Conservation (phyloP, 1,284 basidiomycete species). For the Malassezia japonica region DNA sequence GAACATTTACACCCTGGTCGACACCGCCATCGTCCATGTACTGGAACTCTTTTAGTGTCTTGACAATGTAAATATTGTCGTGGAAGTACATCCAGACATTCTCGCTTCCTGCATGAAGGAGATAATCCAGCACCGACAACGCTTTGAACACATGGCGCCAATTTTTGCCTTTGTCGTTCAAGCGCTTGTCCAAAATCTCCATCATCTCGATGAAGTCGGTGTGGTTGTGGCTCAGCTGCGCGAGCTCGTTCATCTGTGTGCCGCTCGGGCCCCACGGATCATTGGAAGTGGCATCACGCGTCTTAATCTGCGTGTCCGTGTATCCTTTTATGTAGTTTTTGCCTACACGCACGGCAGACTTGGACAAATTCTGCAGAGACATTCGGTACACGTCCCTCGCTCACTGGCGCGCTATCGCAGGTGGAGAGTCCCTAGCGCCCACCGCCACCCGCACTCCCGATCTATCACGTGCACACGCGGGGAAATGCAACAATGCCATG, state of each 20-base stretch:
- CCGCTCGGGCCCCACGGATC: conserved; percentile 98
- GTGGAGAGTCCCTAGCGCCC: too few relatives aligned
- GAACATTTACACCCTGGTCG: conserved; percentile 91
- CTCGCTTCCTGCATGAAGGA: conserved; percentile 90
- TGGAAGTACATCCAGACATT: conserved; percentile 96
- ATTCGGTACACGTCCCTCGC: too few relatives aligned
- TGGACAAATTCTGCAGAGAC: conserved; percentile 45
- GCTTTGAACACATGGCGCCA: conserved; percentile 99
- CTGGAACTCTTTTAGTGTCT: conserved; percentile 98
- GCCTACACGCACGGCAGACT: conserved; percentile 43
- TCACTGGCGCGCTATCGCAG: too few relatives aligned
- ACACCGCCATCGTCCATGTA: conserved; percentile 90
- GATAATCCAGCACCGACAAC: conserved; percentile 89
- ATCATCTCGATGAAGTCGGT: conserved; percentile 98
- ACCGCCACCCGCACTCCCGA: too few relatives aligned
- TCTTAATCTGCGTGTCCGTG: conserved; percentile 68
- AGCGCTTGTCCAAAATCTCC: conserved; percentile 98
- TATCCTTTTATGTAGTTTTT: conserved; percentile 48
- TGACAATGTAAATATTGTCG: conserved; percentile 95
- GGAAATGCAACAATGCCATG: too few relatives aligned
- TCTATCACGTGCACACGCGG: too few relatives aligned
- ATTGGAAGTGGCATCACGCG: conserved; percentile 98
- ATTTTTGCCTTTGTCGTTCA: conserved; percentile 99
- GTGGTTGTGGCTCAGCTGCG: conserved; percentile 94
- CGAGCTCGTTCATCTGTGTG: conserved; percentile 93